These are phyloP conservation scores for Daldinia decipiens DNA, from an alignment of 495 filamentous ascomycete genomes.

Conservation along the genomic window DNA sequence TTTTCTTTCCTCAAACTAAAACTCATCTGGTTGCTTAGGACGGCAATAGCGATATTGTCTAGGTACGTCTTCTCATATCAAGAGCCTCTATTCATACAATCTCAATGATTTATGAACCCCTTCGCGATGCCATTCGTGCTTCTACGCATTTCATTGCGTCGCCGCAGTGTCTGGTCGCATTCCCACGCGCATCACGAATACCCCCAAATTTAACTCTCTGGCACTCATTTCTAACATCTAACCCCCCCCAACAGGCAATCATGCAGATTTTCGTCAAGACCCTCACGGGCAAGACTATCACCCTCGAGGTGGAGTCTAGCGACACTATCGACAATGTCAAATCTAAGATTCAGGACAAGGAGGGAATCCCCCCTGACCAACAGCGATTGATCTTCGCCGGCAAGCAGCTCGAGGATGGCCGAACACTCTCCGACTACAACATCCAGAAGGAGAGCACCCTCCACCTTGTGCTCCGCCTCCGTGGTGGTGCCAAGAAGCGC, in stretches of 20 bases:
- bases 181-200: constrained; percentile 6
- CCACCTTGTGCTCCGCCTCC: constrained; percentile 96
- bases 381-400: constrained; percentile 99
- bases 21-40: constrained; percentile 63
- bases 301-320: constrained; percentile 99
- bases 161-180: neutral
- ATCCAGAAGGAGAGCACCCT: constrained; percentile 99
- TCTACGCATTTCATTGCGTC: constrained; percentile 33
- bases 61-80: constrained; percentile 59
- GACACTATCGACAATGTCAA: constrained; percentile 99
- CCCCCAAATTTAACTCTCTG: neutral
- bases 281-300: constrained; percentile 99
- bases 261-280: constrained; percentile 99
- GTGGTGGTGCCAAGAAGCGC: constrained; percentile 97
- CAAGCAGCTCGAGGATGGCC: constrained; percentile 99
- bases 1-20: constrained; percentile 42
- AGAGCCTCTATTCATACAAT: neutral
- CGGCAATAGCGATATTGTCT: constrained; percentile 63
- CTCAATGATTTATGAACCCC: neutral
- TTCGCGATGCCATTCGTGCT: constrained; percentile 8
- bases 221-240: neutral
- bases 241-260: constrained; percentile 59
- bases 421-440: constrained; percentile 99
- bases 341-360: constrained; percentile 94
- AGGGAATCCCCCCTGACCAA: constrained; percentile 99